These are phyloP conservation scores for Botrytis byssoidea DNA, from an alignment of 2,329 filamentous ascomycete species.

Conservation along the genomic window DNA sequence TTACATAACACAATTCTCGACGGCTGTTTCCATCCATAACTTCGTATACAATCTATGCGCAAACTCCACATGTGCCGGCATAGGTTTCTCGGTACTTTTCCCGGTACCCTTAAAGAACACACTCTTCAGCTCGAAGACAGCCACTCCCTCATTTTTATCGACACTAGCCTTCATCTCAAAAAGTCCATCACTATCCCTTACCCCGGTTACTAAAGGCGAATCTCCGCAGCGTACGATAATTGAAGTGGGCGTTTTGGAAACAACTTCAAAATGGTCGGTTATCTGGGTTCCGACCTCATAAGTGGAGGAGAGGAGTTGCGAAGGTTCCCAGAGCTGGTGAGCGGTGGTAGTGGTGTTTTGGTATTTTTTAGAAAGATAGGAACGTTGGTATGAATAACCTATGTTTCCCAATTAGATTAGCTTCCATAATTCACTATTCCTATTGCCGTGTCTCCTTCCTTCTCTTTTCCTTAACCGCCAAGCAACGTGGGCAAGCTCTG, in stretches of 20 bases:
- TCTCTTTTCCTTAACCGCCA: not conserved
- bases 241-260: conserved; percentile 58
- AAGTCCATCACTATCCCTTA: conserved; percentile 61
- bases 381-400: conserved; percentile 56
- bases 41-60: conserved; percentile 56
- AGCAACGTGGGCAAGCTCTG: not conserved
- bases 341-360: conserved; percentile 52
- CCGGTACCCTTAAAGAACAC: conserved; percentile 57
- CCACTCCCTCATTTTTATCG: conserved; percentile 60
- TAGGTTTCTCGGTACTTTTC: conserved; percentile 43
- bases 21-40: conserved; percentile 54
- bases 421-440: not conserved
- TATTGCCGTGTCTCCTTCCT: not conserved
- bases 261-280: conserved; percentile 70
- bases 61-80: conserved; percentile 49
- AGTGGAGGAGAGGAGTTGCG: conserved; percentile 52
- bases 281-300: conserved; percentile 64
- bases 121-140: conserved; percentile 64
- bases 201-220: conserved; percentile 55
- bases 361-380: conserved; percentile 59
- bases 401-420: conserved; percentile 12
- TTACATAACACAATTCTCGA: conserved; percentile 30
- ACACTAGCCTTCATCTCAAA: conserved; percentile 63
- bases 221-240: conserved; percentile 67
- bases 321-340: conserved; percentile 59